Percentiles rank a stretch among this genome's conserved stretches.
phyloP scores from a whole-genome alignment of 306 rosid genomes.

The Rubus parviflorus region DNA sequence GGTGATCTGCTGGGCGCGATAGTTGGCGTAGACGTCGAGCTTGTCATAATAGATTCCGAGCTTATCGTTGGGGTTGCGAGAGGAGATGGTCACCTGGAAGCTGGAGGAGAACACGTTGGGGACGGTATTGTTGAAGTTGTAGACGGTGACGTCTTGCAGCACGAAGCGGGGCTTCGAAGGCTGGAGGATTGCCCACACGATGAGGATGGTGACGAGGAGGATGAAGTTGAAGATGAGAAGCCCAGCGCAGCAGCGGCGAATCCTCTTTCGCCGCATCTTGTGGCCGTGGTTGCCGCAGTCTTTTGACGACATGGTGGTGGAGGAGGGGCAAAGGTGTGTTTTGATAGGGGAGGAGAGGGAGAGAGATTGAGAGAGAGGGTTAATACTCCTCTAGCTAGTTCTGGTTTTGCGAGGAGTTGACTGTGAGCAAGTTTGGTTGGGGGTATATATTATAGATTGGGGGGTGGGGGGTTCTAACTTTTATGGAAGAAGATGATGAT shows the following conservation, averaged over 20 bases:
- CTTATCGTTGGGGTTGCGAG: constrained; percentile 79
- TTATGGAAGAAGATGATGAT: not conserved
- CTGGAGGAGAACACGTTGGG: constrained; percentile 69
- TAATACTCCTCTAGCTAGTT: not conserved
- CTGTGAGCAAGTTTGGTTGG: not conserved
- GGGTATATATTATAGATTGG: not conserved
- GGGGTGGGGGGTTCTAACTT: not conserved
- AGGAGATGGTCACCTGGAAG: constrained; percentile 67
- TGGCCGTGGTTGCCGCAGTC: constrained; percentile 57
- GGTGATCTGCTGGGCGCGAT: constrained; percentile 75
- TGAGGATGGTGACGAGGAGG: constrained; percentile 50
- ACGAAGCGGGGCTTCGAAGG: constrained; percentile 76
- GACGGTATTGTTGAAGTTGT: constrained; percentile 71
- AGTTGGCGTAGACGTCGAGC: constrained; percentile 59
- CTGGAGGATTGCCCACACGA: constrained; percentile 71
- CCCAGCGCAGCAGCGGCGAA: constrained; percentile 31
- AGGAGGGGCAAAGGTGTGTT: not conserved
- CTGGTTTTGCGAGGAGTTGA: constrained; percentile 7
- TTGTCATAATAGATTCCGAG: constrained; percentile 88
- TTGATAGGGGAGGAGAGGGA: not conserved
- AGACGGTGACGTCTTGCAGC: constrained; percentile 85
- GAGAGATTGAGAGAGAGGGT: not conserved
- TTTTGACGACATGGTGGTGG: constrained; percentile 45
- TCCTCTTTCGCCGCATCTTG: not conserved
- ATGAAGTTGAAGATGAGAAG: constrained; percentile 54